Percentiles rank a stretch among this genome's conserved stretches.
phyloP scores from a whole-genome alignment of 768 basidiomycete genomes.

The Ephemerocybe angulata region DNA sequence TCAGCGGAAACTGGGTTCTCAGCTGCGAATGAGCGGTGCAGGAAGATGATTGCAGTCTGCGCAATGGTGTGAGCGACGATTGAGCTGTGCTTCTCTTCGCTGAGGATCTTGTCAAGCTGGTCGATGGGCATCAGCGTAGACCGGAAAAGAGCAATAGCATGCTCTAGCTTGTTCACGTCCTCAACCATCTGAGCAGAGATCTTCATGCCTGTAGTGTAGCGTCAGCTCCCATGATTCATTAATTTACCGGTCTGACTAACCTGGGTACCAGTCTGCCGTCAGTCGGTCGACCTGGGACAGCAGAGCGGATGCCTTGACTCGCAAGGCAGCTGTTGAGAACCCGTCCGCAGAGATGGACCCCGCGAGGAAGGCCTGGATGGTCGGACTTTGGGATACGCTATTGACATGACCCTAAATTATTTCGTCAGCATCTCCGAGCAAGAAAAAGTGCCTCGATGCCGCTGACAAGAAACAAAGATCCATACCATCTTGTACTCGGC shows the following conservation, averaged over 20 bases:
- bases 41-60: constrained; percentile 61
- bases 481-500: constrained; percentile 69
- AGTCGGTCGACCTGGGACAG: constrained; percentile 65
- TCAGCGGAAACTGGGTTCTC: constrained; percentile 60
- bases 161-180: constrained; percentile 60
- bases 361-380: constrained; percentile 59
- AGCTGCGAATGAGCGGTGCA: constrained; percentile 59
- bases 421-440: constrained; percentile 7
- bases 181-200: constrained; percentile 48
- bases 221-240: background rate
- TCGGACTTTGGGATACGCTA: constrained; percentile 49
- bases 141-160: constrained; percentile 59
- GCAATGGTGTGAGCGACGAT: constrained; percentile 62
- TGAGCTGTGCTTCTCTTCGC: constrained; percentile 58
- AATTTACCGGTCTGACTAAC: constrained; percentile 24
- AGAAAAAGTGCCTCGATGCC: background rate
- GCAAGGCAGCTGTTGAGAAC: constrained; percentile 61
- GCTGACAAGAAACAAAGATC: constrained; percentile 10
- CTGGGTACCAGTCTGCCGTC: constrained; percentile 56
- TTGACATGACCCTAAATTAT: constrained; percentile 54
- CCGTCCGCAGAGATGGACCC: constrained; percentile 53
- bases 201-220: constrained; percentile 34
- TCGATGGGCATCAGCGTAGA: constrained; percentile 62
- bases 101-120: constrained; percentile 52
- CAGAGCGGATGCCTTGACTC: constrained; percentile 74